Evolutionary conservation across 2,329 filamentous ascomycete species (phyloP).

Genomic region (Neurospora sp.): DNA sequence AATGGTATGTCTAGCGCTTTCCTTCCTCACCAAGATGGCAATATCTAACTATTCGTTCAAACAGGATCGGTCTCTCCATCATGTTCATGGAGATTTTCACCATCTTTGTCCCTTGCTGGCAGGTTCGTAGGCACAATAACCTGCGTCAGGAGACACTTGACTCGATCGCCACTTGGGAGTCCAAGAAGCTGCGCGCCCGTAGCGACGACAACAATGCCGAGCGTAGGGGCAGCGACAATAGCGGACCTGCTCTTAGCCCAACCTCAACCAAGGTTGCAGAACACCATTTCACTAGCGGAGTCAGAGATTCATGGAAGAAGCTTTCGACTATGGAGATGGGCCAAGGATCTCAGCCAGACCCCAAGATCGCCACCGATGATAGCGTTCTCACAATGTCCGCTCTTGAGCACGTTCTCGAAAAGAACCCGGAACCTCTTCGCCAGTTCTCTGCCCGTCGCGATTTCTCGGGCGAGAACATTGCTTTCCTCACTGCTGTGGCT

Average conservation of each 20-base stretch:
- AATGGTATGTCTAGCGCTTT: conserved; percentile 39
- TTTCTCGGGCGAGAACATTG: conserved; percentile 63
- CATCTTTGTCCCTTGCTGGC: conserved; percentile 52
- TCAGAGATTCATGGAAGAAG: conserved; percentile 23
- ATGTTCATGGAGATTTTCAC: conserved; percentile 53
- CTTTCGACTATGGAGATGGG: conserved; percentile 27
- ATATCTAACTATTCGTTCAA: not conserved
- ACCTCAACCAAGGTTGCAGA: conserved; percentile 22
- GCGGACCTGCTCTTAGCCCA: conserved; percentile 16
- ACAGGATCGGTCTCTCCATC: conserved; percentile 48
- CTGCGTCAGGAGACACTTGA: conserved; percentile 38
- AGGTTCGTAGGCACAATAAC: conserved; percentile 37
- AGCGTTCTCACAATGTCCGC: conserved; percentile 47
- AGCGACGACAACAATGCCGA: conserved; percentile 1
- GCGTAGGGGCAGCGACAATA: not conserved
- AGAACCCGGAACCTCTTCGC: conserved; percentile 50
- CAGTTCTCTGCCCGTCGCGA: conserved; percentile 55
- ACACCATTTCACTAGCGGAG: conserved; percentile 1
- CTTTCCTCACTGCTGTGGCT: conserved; percentile 49
- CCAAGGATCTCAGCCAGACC: conserved; percentile 17
- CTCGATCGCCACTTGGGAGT: conserved; percentile 38
- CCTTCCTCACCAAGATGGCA: not conserved
- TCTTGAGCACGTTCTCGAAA: conserved; percentile 49
- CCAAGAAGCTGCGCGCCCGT: conserved; percentile 24
- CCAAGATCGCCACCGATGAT: conserved; percentile 25